Evolutionary conservation across 495 filamentous ascomycete species (phyloP).

Genomic region (Staphylotrichum tortipilum): DNA sequence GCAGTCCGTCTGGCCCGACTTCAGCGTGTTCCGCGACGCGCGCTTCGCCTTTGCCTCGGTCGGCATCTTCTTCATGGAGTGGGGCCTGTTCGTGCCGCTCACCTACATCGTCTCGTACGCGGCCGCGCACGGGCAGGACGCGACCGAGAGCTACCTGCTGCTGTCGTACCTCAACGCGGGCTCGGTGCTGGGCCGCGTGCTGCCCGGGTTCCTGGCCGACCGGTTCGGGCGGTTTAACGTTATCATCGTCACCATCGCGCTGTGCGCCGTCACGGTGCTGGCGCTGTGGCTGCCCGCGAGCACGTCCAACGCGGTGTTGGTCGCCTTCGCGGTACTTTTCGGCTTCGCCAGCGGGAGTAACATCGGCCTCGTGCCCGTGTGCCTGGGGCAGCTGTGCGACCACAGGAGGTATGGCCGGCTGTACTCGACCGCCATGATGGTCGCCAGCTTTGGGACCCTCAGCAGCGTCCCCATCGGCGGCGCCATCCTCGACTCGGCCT

Average conservation of each 20-base stretch:
- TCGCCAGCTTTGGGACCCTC: conserved; percentile 80
- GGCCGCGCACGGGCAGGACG: conserved; percentile 37
- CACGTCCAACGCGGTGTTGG: conserved; percentile 48
- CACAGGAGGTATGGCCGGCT: conserved; percentile 78
- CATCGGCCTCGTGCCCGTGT: conserved; percentile 78
- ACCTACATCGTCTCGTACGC: conserved; percentile 47
- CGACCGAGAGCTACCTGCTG: conserved; percentile 53
- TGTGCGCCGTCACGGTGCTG: conserved; percentile 62
- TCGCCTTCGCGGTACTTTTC: conserved; percentile 69
- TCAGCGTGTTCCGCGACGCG: conserved; percentile 46
- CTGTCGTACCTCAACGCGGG: conserved; percentile 51
- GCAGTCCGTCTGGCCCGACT: conserved; percentile 38
- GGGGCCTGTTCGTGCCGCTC: conserved; percentile 39
- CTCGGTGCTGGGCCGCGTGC: conserved; percentile 57
- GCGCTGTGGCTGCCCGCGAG: conserved; percentile 75
- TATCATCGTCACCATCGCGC: conserved; percentile 44
- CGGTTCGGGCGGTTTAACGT: conserved; percentile 45
- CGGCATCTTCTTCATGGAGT: conserved; percentile 49
- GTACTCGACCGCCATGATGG: conserved; percentile 78
- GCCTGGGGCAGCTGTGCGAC: conserved; percentile 82
- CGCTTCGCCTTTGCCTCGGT: conserved; percentile 47
- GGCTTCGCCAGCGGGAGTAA: conserved; percentile 82
- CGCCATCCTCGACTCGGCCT: conserved; percentile 45
- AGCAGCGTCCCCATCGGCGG: conserved; percentile 87
- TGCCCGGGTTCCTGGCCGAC: conserved; percentile 63